A percentile compares a stretch with the other conserved stretches of the same genome.
Conservation (phyloP, 306 rosid species). For the Lathyrus sativus region DNA sequence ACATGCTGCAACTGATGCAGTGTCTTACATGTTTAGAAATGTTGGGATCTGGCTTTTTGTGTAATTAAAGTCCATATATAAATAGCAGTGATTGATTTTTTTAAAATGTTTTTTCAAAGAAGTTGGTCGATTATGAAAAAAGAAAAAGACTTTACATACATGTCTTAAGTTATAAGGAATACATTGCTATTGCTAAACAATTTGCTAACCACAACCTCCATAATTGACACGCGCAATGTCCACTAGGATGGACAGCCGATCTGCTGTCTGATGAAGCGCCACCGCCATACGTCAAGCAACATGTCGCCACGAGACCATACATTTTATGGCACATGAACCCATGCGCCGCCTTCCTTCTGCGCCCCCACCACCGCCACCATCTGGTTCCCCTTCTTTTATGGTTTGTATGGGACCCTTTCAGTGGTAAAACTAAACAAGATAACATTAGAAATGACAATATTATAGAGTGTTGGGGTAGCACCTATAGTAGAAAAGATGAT, state of each 20-base stretch:
- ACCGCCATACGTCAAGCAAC: background rate
- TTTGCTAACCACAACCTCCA: too few relatives aligned
- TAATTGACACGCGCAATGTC: too few relatives aligned
- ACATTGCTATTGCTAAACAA: background rate
- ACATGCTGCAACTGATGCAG: constrained; percentile 9
- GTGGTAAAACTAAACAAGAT: too few relatives aligned
- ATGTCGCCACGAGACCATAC: background rate
- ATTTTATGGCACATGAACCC: background rate
- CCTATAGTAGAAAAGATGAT: too few relatives aligned
- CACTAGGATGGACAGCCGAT: too few relatives aligned
- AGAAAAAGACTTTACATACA: background rate
- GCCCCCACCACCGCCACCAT: background rate
- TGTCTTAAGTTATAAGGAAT: constrained; percentile 11
- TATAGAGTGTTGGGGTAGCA: too few relatives aligned
- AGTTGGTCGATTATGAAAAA: constrained; percentile 20
- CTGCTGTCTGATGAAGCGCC: background rate
- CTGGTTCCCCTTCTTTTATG: background rate
- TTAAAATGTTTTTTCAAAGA: background rate
- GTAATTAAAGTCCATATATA: background rate
- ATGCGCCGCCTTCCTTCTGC: background rate
- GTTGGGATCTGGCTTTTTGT: constrained; percentile 2
- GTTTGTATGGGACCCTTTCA: background rate
- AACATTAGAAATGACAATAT: too few relatives aligned
- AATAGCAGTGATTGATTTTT: background rate
- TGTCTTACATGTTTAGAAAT: constrained; percentile 21